Conservation (phyloP, 2,329 filamentous ascomycete genomes). For the Zymoseptoria brevis region DNA sequence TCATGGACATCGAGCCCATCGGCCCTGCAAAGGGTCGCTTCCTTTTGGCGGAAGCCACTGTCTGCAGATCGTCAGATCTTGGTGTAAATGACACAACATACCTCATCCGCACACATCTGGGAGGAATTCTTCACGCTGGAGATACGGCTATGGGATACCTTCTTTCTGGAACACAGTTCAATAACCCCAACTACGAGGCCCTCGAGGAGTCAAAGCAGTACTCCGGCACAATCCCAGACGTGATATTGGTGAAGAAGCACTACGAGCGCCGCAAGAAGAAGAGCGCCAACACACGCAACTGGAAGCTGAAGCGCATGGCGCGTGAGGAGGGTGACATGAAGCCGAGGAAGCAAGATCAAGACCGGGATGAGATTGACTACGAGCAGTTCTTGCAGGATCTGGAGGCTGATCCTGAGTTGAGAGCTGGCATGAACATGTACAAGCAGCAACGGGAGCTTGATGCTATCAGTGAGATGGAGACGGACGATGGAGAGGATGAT, state of each 20-base stretch:
- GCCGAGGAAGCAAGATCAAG: conserved; percentile 79
- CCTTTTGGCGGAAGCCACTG: conserved; percentile 76
- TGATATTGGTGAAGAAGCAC: conserved; percentile 93
- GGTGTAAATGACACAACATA: conserved; percentile 81
- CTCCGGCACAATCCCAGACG: conserved; percentile 74
- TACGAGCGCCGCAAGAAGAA: conserved; percentile 78
- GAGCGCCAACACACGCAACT: conserved; percentile 56
- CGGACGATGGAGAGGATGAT: conserved; percentile 45
- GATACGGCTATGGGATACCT: conserved; percentile 95
- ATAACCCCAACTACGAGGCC: conserved; percentile 76
- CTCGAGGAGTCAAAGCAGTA: conserved; percentile 72
- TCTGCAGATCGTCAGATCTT: conserved; percentile 79
- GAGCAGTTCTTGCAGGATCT: conserved; percentile 96
- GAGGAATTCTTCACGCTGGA: conserved; percentile 73
- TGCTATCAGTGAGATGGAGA: conserved; percentile 58
- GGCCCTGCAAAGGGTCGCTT: conserved; percentile 71
- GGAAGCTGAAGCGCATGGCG: conserved; percentile 90
- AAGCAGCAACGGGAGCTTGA: conserved; percentile 54
- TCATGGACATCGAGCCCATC: conserved; percentile 85
- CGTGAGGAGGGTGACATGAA: conserved; percentile 82
- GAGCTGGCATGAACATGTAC: conserved; percentile 78
- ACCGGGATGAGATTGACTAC: conserved; percentile 84
- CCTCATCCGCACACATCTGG: conserved; percentile 84
- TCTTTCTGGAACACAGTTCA: conserved; percentile 82
- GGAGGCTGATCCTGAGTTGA: conserved; percentile 85